Percentiles rank a stretch among this genome's conserved stretches.
These are phyloP conservation scores for Xylaria venustula DNA, from an alignment of 495 filamentous ascomycete species.

Conservation along the genomic window DNA sequence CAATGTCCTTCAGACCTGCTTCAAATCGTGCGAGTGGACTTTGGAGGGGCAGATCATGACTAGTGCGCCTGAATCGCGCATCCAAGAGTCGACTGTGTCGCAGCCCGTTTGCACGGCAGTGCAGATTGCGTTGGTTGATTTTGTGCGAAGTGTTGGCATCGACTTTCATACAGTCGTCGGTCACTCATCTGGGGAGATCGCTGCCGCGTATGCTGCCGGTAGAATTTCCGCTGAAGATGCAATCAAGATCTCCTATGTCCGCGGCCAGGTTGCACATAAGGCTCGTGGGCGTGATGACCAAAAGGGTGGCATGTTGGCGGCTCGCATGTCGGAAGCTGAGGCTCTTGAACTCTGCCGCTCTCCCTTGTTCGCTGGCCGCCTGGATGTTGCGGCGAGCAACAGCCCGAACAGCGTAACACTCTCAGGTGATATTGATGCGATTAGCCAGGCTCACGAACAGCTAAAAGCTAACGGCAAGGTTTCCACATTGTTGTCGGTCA, in stretches of 20 bases:
- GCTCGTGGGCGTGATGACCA: slow-evolving; percentile 27
- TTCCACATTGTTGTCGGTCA: slow-evolving; percentile 41
- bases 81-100: slow-evolving; percentile 40
- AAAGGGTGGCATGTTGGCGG: slow-evolving; percentile 42
- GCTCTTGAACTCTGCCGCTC: slow-evolving; percentile 31
- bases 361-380: slow-evolving; percentile 23
- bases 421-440: slow-evolving; percentile 39
- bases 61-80: slow-evolving; percentile 25
- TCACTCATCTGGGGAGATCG: slow-evolving; percentile 65
- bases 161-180: slow-evolving; percentile 50
- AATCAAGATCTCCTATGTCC: slow-evolving; percentile 44
- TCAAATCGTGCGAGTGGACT: slow-evolving; percentile 47
- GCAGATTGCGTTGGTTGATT: slow-evolving; percentile 51
- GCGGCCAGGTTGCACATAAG: slow-evolving; percentile 35
- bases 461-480: slow-evolving; percentile 39
- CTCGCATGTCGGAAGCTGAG: slow-evolving; percentile 31
- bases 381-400: slow-evolving; percentile 45
- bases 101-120: slow-evolving; percentile 55
- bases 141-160: slow-evolving; percentile 44
- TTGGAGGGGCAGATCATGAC: slow-evolving; percentile 42
- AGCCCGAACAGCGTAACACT: slow-evolving; percentile 38
- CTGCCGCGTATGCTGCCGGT: slow-evolving; percentile 60
- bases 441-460: slow-evolving; percentile 33
- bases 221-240: slow-evolving; percentile 45
- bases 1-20: slow-evolving; percentile 33